A percentile compares a stretch with the other conserved stretches of the same genome.
Conservation (phyloP, 805 yeast genomes). For the Saccharomycopsis fibuligera region DNA sequence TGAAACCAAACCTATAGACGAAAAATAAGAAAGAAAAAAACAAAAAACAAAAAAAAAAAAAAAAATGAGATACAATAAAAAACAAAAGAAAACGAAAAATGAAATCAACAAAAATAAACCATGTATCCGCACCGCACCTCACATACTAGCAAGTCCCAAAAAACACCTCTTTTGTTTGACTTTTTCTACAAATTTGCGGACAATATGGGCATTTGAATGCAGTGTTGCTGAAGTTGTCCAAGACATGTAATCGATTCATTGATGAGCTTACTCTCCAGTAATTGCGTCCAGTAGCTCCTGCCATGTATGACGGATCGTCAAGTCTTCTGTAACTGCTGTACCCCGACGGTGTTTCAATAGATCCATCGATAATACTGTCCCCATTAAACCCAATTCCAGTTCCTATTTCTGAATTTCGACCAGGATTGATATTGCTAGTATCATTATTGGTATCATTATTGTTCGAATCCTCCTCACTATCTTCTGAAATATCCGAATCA, state of each 20-base stretch:
- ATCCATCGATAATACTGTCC: too few relatives aligned
- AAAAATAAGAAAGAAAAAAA: too few relatives aligned
- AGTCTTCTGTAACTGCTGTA: not conserved
- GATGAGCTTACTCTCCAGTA: not conserved
- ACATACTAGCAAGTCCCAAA: constrained; percentile 26
- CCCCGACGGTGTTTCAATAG: not conserved
- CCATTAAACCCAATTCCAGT: not conserved
- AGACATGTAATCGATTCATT: not conserved
- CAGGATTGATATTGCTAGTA: not conserved
- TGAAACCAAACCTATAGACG: too few relatives aligned
- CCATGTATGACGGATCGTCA: not conserved
- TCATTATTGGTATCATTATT: constrained; percentile 3
- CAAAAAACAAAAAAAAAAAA: too few relatives aligned
- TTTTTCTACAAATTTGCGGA: constrained; percentile 41
- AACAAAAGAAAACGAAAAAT: too few relatives aligned
- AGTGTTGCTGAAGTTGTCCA: constrained; percentile 28
- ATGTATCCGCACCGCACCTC: too few relatives aligned
- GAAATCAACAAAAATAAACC: too few relatives aligned
- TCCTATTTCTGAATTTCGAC: not conserved
- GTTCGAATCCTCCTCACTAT: not conserved
- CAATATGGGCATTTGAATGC: constrained; percentile 70
- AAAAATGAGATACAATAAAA: too few relatives aligned
- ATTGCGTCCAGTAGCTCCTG: not conserved
- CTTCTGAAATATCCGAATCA: not conserved
- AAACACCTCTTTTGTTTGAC: constrained; percentile 38